Evolutionary conservation across 2,329 filamentous ascomycete species (phyloP), one percentile per base, ranked within the genome.

Genomic region (Periglandula ipomoeae): DNA sequence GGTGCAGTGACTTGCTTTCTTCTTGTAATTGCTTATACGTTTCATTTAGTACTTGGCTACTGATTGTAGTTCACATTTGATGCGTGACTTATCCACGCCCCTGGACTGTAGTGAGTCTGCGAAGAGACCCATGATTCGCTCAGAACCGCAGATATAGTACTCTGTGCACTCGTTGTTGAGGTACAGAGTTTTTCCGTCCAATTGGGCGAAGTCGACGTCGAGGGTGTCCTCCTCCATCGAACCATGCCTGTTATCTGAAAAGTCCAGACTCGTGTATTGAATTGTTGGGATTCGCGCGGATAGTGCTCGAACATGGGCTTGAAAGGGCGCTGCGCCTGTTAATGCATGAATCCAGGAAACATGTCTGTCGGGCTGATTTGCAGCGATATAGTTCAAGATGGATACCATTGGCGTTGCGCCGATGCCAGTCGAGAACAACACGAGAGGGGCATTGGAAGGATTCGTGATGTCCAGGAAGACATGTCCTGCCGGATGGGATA

Each of bases 121-220:
- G 62, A 75, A 72, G 56, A 78, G 73, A 2, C 68, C 54, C 74
- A 78, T 78, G 54, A 79, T 78, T 51, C 70, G 66, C 61, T 77
- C 73, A 0, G 75, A 74, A 0, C 76, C 76, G 52, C 75, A 79
- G 44, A 79, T 68, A 54, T 67, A 78, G 56, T 78, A 79, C 61
- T 77, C 73, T 4, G 75, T 66, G 11, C 67, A 65, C 32, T 64
- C 61, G 53, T 74, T 67, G 47, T 59, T 53, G 3, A 79, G 64
- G 54, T 67, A 71, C 27, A 79, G 61, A 51, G 6, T 76, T 69
- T 4, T 69, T 66, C 11, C 61, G 59, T 20, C 65, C 62, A 15
- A 78, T 59, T 53, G 66, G 43, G 65, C 63, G 32, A 79, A 66
- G 53, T 78, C 75, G 48, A 76, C 50, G 24, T 60, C 56, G 46